Conservation (phyloP, 2,329 filamentous ascomycete species). For the Cladorrhinum sp. region DNA sequence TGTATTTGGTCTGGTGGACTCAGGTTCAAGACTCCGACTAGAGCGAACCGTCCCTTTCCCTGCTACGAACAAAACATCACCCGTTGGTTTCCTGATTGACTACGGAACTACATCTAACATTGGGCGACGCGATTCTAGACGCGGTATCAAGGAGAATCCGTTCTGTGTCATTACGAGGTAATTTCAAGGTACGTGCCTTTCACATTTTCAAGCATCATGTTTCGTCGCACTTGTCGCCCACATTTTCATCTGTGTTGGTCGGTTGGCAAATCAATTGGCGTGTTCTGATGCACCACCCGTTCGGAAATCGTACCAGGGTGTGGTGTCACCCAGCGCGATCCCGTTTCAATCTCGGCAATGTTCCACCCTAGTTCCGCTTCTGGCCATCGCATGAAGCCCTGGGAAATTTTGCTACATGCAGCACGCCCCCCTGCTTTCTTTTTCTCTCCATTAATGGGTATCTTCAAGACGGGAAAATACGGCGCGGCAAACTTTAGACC, state of each 20-base stretch:
- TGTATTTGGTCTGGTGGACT: too few species aligned
- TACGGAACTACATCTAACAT: not conserved
- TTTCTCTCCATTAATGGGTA: slow-evolving; percentile 10
- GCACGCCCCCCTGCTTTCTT: slow-evolving; percentile 26
- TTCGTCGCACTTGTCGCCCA: slow-evolving; percentile 11
- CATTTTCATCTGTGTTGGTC: not conserved
- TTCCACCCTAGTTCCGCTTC: slow-evolving; percentile 38
- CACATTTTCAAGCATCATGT: slow-evolving; percentile 2
- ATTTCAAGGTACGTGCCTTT: not conserved
- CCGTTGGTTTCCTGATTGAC: not conserved
- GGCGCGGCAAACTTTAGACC: not conserved
- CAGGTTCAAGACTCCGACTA: not conserved
- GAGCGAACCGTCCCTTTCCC: not conserved
- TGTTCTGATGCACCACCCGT: slow-evolving; percentile 19
- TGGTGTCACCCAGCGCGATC: slow-evolving; percentile 28
- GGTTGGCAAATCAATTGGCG: slow-evolving; percentile 19
- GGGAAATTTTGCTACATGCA: slow-evolving; percentile 30
- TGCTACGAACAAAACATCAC: not conserved
- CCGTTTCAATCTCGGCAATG: slow-evolving; percentile 41
- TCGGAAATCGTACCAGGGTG: slow-evolving; percentile 26
- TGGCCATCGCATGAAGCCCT: slow-evolving; percentile 36
- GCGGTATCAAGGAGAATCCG: slow-evolving; percentile 6
- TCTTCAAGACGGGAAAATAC: not conserved
- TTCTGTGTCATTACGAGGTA: slow-evolving; percentile 10
- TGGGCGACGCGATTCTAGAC: slow-evolving; percentile 13